phyloP scores from a whole-genome alignment of 768 basidiomycete genomes.

The Mycena sanguinolenta region DNA sequence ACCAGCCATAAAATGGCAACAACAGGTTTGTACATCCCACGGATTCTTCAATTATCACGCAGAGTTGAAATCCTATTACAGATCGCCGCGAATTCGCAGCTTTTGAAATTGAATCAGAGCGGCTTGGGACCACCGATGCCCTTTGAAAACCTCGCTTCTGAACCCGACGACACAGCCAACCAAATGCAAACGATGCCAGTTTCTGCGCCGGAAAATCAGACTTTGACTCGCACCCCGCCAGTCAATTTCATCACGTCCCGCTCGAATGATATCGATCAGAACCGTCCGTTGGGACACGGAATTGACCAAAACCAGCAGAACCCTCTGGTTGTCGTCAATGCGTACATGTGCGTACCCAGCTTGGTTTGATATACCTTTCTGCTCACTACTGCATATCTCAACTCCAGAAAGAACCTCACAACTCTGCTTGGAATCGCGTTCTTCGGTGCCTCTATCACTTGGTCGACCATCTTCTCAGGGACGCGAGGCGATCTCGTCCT shows the following conservation, averaged over 20 bases:
- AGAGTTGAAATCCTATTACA: background rate
- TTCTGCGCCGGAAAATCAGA: background rate
- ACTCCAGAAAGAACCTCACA: slow-evolving; percentile 32
- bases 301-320: background rate
- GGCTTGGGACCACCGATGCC: background rate
- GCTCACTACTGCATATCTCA: background rate
- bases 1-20: background rate
- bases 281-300: background rate
- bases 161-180: background rate
- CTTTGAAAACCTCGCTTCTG: background rate
- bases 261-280: background rate
- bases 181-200: background rate
- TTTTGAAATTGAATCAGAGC: background rate
- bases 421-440: slow-evolving; percentile 35
- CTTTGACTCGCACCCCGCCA: background rate
- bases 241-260: background rate
- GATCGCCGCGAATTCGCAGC: background rate
- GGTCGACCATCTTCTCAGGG: slow-evolving; percentile 42
- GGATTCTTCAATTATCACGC: background rate
- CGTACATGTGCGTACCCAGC: slow-evolving; percentile 17
- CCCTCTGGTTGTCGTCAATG: slow-evolving; percentile 19
- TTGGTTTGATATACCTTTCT: background rate
- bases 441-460: slow-evolving; percentile 45
- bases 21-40: background rate
- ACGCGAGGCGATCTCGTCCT: slow-evolving; percentile 39